Evolutionary conservation across 352 stramenopile genomes (phyloP).

Genomic region (Paralagenidium karlingii): DNA sequence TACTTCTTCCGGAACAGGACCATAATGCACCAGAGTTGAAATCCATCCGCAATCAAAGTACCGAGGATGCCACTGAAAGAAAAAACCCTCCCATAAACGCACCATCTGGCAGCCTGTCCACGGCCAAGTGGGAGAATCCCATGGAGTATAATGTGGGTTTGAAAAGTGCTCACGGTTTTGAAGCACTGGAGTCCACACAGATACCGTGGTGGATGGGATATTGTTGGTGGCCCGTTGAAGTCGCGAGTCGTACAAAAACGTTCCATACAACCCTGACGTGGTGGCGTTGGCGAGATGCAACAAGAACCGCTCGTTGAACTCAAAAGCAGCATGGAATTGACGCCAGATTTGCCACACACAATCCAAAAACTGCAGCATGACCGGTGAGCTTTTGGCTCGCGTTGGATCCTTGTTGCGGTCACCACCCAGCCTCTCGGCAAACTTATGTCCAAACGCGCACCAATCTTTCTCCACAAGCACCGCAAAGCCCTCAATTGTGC

Average conservation of each 20-base stretch:
- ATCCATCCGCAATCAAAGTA: conserved; percentile 70
- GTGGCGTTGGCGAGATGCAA: conserved; percentile 69
- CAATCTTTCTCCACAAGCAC: conserved; percentile 81
- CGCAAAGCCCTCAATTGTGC: conserved; percentile 73
- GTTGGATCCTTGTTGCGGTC: conserved; percentile 67
- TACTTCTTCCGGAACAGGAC: neutral
- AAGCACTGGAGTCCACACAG: conserved; percentile 70
- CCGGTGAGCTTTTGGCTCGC: conserved; percentile 62
- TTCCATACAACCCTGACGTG: conserved; percentile 70
- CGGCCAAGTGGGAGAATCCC: conserved; percentile 55
- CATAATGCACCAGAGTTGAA: conserved; percentile 29
- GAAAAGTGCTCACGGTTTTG: conserved; percentile 26
- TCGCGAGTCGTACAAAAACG: conserved; percentile 67
- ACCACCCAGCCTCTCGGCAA: conserved; percentile 44
- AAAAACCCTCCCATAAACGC: conserved; percentile 69
- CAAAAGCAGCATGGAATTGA: conserved; percentile 70
- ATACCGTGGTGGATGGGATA: conserved; percentile 37
- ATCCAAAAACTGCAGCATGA: conserved; percentile 84
- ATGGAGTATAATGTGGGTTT: conserved; percentile 33
- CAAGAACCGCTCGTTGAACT: conserved; percentile 80
- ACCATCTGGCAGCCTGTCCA: conserved; percentile 75
- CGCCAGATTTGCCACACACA: conserved; percentile 72
- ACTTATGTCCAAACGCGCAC: conserved; percentile 80
- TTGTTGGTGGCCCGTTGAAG: conserved; percentile 56
- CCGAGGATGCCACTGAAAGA: conserved; percentile 79